Percentiles rank a stretch among this genome's conserved stretches.
These are phyloP conservation scores for Pichia sp. DNA, from an alignment of 1,139 yeast genomes.

Conservation along the genomic window DNA sequence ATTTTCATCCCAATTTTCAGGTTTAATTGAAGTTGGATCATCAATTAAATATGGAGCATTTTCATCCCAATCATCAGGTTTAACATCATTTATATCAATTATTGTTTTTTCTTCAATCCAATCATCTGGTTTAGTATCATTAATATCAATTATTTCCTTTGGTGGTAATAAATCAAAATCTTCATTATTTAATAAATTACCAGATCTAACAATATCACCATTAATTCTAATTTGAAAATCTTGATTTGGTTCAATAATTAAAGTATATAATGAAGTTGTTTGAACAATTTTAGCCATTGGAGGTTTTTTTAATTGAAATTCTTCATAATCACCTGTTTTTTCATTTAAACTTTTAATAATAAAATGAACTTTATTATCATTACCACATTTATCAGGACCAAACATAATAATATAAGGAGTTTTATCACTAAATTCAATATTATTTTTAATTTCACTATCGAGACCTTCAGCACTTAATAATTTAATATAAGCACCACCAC, in stretches of 20 bases:
- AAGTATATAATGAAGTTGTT: conserved; percentile 65
- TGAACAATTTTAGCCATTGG: conserved; percentile 59
- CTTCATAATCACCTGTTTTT: conserved; percentile 50
- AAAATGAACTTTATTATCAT: conserved; percentile 71
- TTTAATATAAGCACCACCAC: conserved; percentile 90
- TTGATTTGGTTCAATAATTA: conserved; percentile 58
- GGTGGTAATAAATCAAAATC: conserved; percentile 59
- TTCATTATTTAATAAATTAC: conserved; percentile 51
- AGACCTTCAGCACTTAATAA: conserved; percentile 49
- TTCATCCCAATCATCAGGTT: conserved; percentile 84
- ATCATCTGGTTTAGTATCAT: conserved; percentile 61
- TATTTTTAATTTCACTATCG: conserved; percentile 33
- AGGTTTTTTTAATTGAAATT: conserved; percentile 61
- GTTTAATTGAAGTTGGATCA: conserved; percentile 62
- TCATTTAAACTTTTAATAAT: conserved; percentile 59
- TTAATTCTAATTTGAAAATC: conserved; percentile 75
- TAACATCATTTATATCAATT: conserved; percentile 58
- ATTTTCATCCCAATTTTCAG: conserved; percentile 74
- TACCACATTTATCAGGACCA: conserved; percentile 91
- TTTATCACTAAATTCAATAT: conserved; percentile 44
- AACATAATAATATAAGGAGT: conserved; percentile 84
- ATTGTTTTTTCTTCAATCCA: conserved; percentile 72
- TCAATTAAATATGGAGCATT: conserved; percentile 51
- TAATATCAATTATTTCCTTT: conserved; percentile 51
- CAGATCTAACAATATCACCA: conserved; percentile 67